Conservation (phyloP, 495 filamentous ascomycete species). For the Jackrogersella multiformis region DNA sequence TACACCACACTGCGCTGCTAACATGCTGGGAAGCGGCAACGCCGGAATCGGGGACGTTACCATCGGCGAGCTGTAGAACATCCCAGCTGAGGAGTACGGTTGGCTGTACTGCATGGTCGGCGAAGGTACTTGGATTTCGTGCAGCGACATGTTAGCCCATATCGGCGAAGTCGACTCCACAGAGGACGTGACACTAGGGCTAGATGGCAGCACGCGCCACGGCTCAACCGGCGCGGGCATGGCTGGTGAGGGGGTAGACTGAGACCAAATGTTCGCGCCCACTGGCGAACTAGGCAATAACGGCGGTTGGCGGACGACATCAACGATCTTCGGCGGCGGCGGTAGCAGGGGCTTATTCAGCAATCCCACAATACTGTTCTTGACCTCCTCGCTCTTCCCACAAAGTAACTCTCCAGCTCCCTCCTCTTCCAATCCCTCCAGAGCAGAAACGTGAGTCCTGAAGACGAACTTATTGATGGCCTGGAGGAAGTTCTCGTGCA, state of each 20-base stretch:
- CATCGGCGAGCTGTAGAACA: slow-evolving; percentile 69
- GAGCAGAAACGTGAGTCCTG: slow-evolving; percentile 84
- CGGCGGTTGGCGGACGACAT: slow-evolving; percentile 85
- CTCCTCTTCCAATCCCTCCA: slow-evolving; percentile 97
- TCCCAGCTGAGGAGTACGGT: slow-evolving; percentile 73
- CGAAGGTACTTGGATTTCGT: slow-evolving; percentile 72
- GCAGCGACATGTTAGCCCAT: slow-evolving; percentile 82
- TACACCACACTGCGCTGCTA: slow-evolving; percentile 84
- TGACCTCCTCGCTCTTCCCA: slow-evolving; percentile 93
- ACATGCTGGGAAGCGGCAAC: slow-evolving; percentile 89
- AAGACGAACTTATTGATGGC: slow-evolving; percentile 98
- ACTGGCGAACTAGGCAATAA: slow-evolving; percentile 88
- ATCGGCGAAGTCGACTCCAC: slow-evolving; percentile 75
- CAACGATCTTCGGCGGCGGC: slow-evolving; percentile 84
- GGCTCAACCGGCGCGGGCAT: slow-evolving; percentile 80
- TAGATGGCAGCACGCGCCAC: slow-evolving; percentile 94
- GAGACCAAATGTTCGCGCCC: slow-evolving; percentile 82
- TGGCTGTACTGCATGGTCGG: slow-evolving; percentile 84
- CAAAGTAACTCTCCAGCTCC: slow-evolving; percentile 92
- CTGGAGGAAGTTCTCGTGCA: slow-evolving; percentile 97
- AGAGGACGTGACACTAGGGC: slow-evolving; percentile 75
- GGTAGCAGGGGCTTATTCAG: slow-evolving; percentile 92
- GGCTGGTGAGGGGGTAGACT: slow-evolving; percentile 60
- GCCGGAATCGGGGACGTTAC: slow-evolving; percentile 75
- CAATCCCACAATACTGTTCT: slow-evolving; percentile 82